Evolutionary conservation across 2,329 filamentous ascomycete genomes (phyloP), one percentile per base, ranked within the genome.

Genomic region (Cadophora malorum): DNA sequence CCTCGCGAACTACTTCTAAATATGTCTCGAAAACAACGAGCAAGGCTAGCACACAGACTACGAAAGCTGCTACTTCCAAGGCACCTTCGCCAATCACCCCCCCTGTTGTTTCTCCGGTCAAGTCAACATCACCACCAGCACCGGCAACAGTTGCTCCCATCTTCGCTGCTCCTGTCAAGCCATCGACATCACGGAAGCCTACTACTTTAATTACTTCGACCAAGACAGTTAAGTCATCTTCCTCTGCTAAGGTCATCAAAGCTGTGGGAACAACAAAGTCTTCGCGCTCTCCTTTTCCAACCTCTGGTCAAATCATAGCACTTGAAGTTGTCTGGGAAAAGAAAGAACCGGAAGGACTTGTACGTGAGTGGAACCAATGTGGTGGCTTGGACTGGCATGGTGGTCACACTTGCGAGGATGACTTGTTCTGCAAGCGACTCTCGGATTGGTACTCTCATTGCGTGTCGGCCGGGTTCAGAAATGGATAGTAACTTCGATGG

Each of bases 321-420:
- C 3, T 58, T 14, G 21, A 45, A 3, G 21, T 49, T 21, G 31
- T 41, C 3, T 65, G 38, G 35, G 33, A 31, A 14, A 25, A n/a
- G 4, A 38, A 12, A 16, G n/a, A 41, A 2, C 25, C 59, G 19
- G 59, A 16, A 23, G 59, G 31, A 23, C 9, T 6, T 9, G 65
- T 67, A 14, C 47, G 23, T 10, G 60, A 70, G 25, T 69, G 69
- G 69, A 64, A 65, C n/a, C 67, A 72, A 28, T 75, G 74, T 50
- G 74, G 62, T n/a, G 74, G 74, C 16, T 19, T 68, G 23, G 73
- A 69, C 10, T 75, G 66, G 55, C 71, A 66, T 16, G 74, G 73
- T 14, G 49, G 63, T 23, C 72, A 71, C 0, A 52, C 58, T 7
- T 75, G 74, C 50, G 59, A 45, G 1, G 1, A 62, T 8, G 69